phyloP scores from a whole-genome alignment of 83 land plant species.

The Picea abies region DNA sequence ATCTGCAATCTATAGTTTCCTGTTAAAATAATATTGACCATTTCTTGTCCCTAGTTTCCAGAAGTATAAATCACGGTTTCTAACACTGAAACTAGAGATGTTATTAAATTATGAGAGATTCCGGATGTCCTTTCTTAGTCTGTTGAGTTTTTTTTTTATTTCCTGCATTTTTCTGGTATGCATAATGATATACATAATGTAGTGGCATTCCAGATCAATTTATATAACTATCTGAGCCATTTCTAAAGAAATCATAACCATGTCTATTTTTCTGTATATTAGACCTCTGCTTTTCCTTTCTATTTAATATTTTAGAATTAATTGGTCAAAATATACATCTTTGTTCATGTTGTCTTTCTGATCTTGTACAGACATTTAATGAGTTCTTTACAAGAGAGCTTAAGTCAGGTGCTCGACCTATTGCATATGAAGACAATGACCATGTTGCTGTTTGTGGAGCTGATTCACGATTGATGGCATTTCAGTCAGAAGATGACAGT shows the following conservation, averaged over 20 bases:
- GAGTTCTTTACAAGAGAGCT: conserved; percentile 93
- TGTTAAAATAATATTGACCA: not conserved
- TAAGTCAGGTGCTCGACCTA: conserved; percentile 81
- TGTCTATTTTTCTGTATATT: not conserved
- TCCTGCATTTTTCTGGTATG: too few species aligned
- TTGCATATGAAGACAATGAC: conserved; percentile 61
- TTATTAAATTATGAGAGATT: not conserved
- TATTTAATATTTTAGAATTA: not conserved
- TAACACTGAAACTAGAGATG: not conserved
- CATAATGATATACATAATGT: too few species aligned
- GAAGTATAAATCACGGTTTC: not conserved
- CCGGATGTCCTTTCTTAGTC: too few species aligned
- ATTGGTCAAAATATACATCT: not conserved
- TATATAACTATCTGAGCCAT: not conserved
- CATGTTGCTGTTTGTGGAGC: conserved; percentile 91
- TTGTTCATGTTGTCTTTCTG: not conserved
- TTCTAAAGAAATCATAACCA: not conserved
- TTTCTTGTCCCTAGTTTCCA: not conserved
- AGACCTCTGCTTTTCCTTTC: not conserved
- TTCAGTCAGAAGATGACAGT: conserved; percentile 64
- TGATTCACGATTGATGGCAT: conserved; percentile 89
- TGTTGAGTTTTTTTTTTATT: too few species aligned
- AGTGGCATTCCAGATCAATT: not conserved
- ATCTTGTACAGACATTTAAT: conserved; percentile 82
- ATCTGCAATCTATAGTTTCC: not conserved